Base-by-base conservation (phyloP, 805 yeast genomes). In the Candida sakaeoensis region DNA sequence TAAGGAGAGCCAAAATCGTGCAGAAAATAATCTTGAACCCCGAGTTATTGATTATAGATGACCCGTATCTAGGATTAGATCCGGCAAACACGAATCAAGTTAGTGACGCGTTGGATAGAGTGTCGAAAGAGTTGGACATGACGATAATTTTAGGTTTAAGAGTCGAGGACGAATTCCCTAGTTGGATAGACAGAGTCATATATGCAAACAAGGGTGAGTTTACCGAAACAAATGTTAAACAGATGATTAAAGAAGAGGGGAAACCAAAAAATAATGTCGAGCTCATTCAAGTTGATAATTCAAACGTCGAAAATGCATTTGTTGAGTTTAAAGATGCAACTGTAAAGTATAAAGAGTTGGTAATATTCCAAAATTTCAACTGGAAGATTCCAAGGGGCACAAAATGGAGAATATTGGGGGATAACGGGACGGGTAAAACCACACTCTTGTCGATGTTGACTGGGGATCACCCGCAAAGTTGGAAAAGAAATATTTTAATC, bases 391-490 rank as follows among this genome's bases (percentile, higher is more conserved):
- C 68, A 3, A 67, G 66, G 31, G 95, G 95, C 3, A 85, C 87
- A 26, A 82, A 77, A 52, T 88, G 97, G 95, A 95, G 93, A 55
- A 71, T 91, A 22, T 67, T 83, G 41, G 99, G 99, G 2, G 77
- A 79, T 42, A 91, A 93, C 49, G 99, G 99, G 1, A 75, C 95
- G 0, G 99, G 99, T 0, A 91, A 91, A 58, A 85, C 96, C 1
- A 93, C 99, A 0, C 62, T 91, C 17, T 61, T 93, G 12, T 79
- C 97, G 2, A 58, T 93, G 33, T 70, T 91, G 21, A 89, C 96
- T 0, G 89, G 95, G 3, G 99, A 91, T 52, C 99, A 91, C 57
- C 99, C 99, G 1, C 96, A 91, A 61, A 82, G 96, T 2, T 91
- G 98, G 98, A 82, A 79, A 49, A 72, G 78, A 4, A 77, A 74